A percentile compares a stretch with the other conserved stretches of the same genome.
These are phyloP conservation scores for Skeletonema grethae DNA, from an alignment of 108 stramenopile species.

Conservation along the genomic window DNA sequence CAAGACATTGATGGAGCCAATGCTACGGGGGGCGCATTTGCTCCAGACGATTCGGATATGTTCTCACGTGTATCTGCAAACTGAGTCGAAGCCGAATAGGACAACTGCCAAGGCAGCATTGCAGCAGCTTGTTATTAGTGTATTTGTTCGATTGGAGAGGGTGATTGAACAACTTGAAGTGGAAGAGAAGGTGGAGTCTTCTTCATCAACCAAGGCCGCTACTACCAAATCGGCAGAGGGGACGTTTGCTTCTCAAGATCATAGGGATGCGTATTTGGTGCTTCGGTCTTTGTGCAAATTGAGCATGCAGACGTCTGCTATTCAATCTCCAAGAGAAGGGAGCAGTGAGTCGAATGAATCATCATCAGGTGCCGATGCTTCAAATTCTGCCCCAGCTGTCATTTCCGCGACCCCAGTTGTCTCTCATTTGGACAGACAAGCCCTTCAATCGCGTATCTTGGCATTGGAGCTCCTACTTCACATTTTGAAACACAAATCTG, in stretches of 20 bases:
- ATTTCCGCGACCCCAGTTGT: constrained; percentile 13
- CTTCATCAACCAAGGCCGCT: background rate
- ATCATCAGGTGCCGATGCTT: background rate
- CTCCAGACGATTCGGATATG: constrained; percentile 91
- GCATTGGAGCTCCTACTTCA: constrained; percentile 93
- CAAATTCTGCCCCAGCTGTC: constrained; percentile 6
- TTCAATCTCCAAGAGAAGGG: background rate
- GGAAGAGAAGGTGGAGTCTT: constrained; percentile 20
- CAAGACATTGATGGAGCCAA: constrained; percentile 33
- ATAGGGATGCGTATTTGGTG: constrained; percentile 95
- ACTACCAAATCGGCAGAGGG: constrained; percentile 1
- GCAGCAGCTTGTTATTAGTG: constrained; percentile 90
- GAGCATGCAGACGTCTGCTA: constrained; percentile 70
- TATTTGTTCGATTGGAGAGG: constrained; percentile 87
- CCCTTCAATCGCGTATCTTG: constrained; percentile 87
- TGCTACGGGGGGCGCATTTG: constrained; percentile 85
- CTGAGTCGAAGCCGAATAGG: constrained; percentile 82
- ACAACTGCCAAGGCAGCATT: constrained; percentile 95
- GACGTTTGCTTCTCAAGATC: constrained; percentile 84
- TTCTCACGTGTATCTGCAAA: constrained; percentile 93
- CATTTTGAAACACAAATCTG: constrained; percentile 81
- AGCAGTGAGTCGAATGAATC: constrained; percentile 17
- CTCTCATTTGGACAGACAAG: constrained; percentile 61
- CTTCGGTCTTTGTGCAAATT: constrained; percentile 95
- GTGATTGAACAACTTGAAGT: constrained; percentile 19